These are phyloP conservation scores for Lactarius hengduanensis DNA, from an alignment of 768 basidiomycete species.

Conservation along the genomic window DNA sequence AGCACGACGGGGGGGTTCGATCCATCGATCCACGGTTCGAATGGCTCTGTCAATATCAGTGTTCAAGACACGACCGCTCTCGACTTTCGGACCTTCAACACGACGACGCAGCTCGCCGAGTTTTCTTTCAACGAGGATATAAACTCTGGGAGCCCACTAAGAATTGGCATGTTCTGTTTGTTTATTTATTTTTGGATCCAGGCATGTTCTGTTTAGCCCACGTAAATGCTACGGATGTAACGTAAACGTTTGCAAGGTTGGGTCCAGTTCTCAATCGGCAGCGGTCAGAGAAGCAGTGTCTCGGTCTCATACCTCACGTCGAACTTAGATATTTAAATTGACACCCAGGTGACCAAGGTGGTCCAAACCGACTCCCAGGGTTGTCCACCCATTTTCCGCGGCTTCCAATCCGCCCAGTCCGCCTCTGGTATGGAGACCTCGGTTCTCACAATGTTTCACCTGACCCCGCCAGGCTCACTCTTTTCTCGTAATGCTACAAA, in stretches of 20 bases:
- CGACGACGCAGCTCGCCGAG: conserved; percentile 10
- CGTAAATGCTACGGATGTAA: neutral
- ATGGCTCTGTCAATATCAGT: conserved; percentile 30
- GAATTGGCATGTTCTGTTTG: no score
- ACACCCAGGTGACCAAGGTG: neutral
- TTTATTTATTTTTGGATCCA: no score
- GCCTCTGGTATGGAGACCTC: neutral
- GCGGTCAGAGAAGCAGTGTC: no score
- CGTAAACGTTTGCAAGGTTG: no score
- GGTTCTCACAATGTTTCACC: neutral
- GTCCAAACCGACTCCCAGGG: neutral
- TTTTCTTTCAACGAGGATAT: no score
- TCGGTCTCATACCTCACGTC: no score
- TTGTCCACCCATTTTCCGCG: neutral
- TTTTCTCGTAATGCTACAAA: conserved; percentile 22
- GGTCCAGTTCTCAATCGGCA: no score
- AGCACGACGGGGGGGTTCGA: conserved; percentile 30
- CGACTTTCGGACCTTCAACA: conserved; percentile 14
- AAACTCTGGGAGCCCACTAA: no score
- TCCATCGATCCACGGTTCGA: conserved; percentile 30
- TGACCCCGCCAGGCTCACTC: conserved; percentile 8
- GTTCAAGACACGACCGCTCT: conserved; percentile 20
- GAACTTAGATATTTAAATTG: neutral
- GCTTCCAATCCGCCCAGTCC: neutral
- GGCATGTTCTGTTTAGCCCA: no score